Evolutionary conservation across 2,329 filamentous ascomycete genomes (phyloP).

Genomic region (Penicillium digitatum): DNA sequence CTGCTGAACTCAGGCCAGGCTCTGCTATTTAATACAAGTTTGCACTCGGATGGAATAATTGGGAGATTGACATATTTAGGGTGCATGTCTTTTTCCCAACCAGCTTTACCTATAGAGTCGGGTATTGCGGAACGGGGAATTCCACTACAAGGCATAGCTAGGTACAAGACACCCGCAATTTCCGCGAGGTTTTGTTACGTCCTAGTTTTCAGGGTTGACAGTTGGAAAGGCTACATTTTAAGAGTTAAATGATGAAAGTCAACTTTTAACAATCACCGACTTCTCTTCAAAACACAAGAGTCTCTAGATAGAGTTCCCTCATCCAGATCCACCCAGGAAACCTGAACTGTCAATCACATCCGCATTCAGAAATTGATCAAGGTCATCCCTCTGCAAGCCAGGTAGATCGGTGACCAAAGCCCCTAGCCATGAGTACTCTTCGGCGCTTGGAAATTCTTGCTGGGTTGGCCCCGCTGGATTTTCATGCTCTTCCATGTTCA

Average conservation of each 20-base stretch:
- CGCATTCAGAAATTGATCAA: constrained; percentile 39
- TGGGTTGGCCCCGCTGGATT: constrained; percentile 5
- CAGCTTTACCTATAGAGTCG: background rate
- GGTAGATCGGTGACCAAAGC: constrained; percentile 42
- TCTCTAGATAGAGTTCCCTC: background rate
- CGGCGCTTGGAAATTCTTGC: constrained; percentile 19
- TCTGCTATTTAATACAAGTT: background rate
- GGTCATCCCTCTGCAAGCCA: constrained; percentile 38
- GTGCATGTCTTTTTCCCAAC: background rate
- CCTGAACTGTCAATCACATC: constrained; percentile 23
- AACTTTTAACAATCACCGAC: background rate
- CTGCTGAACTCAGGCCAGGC: background rate
- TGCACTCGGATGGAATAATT: background rate
- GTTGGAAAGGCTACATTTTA: too few relatives aligned
- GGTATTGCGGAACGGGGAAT: constrained; percentile 4
- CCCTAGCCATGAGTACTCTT: constrained; percentile 41
- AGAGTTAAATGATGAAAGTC: background rate
- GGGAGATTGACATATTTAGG: too few relatives aligned
- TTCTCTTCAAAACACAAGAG: background rate
- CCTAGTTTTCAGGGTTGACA: background rate
- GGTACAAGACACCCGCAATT: background rate
- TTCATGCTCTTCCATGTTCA: constrained; percentile 25
- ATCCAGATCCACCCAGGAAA: constrained; percentile 5
- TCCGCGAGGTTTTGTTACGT: background rate
- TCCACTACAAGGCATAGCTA: background rate